Evolutionary conservation across 805 yeast species (phyloP), one percentile per base, ranked within the genome.

Genomic region (Ogataea nakhonphanomensis): DNA sequence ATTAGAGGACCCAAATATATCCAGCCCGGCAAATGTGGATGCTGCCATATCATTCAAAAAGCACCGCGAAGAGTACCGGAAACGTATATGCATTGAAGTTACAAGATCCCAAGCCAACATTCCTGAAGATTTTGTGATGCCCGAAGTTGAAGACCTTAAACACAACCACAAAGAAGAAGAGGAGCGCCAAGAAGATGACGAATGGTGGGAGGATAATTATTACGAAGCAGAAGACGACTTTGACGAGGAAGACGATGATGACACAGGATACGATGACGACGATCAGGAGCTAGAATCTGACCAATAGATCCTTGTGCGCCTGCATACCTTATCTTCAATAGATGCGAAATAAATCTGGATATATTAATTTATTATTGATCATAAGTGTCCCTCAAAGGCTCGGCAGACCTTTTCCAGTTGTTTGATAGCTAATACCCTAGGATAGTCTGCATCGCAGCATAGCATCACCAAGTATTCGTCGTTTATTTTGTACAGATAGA

Each of bases 21-120:
- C 81, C 43, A 84, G 95, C 5, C 98, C 99, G 9, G 99, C 99
- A 5, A 91, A 91, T 62, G 90, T 93, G 33, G 98, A 91, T 61
- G 99, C 99, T 7, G 88, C 96, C n/a, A 86, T 91, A 25, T 88
- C 86, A 52, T 90, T 87, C 76, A 75, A 95, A 55, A 87, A 86
- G 55, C 80, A 85, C 62, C 81, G 84, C 22, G 89, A 81, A 22
- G 82, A 79, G 38, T 91, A 89, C 67, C 78, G 78, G 59, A 80
- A 78, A 58, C 79, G 83, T 59, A 93, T 90, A 4, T 72, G 75
- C 45, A 76, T 78, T 50, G 96, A 89, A 55, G 97, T 90, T 27
- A 84, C 79, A 54, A 71, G 85, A 53, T 84, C 95, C 27, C 83
- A 81, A 58, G 77, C 78, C 43, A 90, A 87, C 61, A 85, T 91